These are phyloP conservation scores for Stylonectria norvegica DNA, from an alignment of 2,329 filamentous ascomycete genomes.

Conservation along the genomic window DNA sequence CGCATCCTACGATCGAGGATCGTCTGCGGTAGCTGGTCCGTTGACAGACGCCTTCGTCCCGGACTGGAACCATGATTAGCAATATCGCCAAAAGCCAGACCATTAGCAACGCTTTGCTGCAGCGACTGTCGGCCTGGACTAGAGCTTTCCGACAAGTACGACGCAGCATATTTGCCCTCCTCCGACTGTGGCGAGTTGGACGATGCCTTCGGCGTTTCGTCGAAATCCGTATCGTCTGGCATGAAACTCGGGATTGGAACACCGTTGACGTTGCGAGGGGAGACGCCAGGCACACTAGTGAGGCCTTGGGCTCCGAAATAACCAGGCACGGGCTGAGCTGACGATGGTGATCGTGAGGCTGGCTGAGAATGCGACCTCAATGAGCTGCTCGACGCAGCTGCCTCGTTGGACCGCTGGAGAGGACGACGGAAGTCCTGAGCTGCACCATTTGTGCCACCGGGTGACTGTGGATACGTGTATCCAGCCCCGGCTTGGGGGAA, in stretches of 20 bases:
- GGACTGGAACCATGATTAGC: slow-evolving; percentile 34
- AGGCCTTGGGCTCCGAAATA: slow-evolving; percentile 33
- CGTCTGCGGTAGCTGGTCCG: slow-evolving; percentile 52
- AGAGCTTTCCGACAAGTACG: slow-evolving; percentile 27
- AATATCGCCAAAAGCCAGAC: slow-evolving; percentile 48
- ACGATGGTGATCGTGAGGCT: slow-evolving; percentile 46
- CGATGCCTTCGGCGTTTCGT: slow-evolving; percentile 41
- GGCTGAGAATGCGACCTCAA: slow-evolving; percentile 66
- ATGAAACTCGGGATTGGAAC: slow-evolving; percentile 54
- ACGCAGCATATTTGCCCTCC: slow-evolving; percentile 35
- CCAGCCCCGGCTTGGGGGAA: slow-evolving; percentile 43
- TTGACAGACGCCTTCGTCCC: slow-evolving; percentile 46
- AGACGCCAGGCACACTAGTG: slow-evolving; percentile 34
- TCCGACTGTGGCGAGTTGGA: slow-evolving; percentile 48
- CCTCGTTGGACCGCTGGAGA: slow-evolving; percentile 51
- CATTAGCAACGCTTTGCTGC: slow-evolving; percentile 32
- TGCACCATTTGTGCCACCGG: slow-evolving; percentile 42
- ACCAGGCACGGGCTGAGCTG: slow-evolving; percentile 24
- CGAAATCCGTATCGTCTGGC: slow-evolving; percentile 51
- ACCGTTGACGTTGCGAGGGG: slow-evolving; percentile 45
- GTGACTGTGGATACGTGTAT: slow-evolving; percentile 56
- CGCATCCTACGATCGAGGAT: slow-evolving; percentile 52
- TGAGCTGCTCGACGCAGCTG: slow-evolving; percentile 49
- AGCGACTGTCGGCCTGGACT: slow-evolving; percentile 27
- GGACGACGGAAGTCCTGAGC: slow-evolving; percentile 55